phyloP scores from a whole-genome alignment of 441 rosid genomes.

The Kokia cookei region DNA sequence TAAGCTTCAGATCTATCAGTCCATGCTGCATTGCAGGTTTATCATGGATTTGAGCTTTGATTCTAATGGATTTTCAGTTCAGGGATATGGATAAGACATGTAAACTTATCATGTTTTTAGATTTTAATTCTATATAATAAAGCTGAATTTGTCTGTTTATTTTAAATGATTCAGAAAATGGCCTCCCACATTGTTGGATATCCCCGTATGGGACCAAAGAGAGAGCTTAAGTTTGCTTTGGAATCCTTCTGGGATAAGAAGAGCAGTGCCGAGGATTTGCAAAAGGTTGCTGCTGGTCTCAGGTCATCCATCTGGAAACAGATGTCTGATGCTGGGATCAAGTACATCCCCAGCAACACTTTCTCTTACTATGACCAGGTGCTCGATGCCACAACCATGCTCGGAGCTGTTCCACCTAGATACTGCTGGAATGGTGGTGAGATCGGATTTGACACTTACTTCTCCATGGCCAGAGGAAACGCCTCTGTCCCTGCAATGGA shows the following conservation, averaged over 20 bases:
- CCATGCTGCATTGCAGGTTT: neutral
- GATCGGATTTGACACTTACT: slow-evolving; percentile 78
- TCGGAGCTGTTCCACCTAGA: slow-evolving; percentile 90
- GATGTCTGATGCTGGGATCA: slow-evolving; percentile 83
- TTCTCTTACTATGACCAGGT: slow-evolving; percentile 89
- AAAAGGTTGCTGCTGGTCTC: slow-evolving; percentile 83
- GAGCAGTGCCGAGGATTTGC: slow-evolving; percentile 84
- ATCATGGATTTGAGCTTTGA: neutral
- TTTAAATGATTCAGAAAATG: slow-evolving; percentile 42
- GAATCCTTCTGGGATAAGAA: slow-evolving; percentile 99
- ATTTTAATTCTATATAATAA: neutral
- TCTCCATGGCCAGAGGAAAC: slow-evolving; percentile 98
- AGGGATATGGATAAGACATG: slow-evolving; percentile 1
- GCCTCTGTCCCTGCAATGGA: slow-evolving; percentile 98
- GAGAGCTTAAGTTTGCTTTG: slow-evolving; percentile 95
- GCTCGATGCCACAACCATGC: slow-evolving; percentile 89
- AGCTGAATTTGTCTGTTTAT: slow-evolving; percentile 1
- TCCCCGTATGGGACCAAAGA: slow-evolving; percentile 99
- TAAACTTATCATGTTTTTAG: neutral
- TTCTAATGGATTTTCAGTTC: neutral
- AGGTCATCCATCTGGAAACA: slow-evolving; percentile 90
- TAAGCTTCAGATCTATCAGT: neutral
- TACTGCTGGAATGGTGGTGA: slow-evolving; percentile 77
- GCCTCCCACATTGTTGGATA: slow-evolving; percentile 98
- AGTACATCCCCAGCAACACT: slow-evolving; percentile 94